phyloP scores from a whole-genome alignment of 2,329 filamentous ascomycete genomes.

The Monilinia fructigena region DNA sequence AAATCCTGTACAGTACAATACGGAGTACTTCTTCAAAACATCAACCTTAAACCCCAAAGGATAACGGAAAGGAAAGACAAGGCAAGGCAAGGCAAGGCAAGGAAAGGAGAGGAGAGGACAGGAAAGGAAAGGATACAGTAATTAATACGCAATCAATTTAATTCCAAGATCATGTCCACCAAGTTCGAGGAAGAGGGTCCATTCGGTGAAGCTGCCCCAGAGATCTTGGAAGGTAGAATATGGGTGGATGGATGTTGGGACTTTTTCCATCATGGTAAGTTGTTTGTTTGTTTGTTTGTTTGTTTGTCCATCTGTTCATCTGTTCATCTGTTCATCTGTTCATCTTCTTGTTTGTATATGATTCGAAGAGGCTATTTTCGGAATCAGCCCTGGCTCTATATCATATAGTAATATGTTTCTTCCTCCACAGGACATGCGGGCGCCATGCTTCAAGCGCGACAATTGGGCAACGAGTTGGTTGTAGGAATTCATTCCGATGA shows the following conservation, averaged over 20 bases:
- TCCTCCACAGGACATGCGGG: constrained; percentile 75
- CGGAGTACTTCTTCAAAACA: no score
- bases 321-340: no score
- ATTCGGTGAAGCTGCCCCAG: constrained; percentile 37
- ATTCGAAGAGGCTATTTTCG: neutral
- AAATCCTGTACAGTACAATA: no score
- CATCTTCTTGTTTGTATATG: neutral
- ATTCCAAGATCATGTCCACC: constrained; percentile 22
- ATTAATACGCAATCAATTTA: neutral
- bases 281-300: constrained; percentile 29
- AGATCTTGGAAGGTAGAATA: constrained; percentile 64
- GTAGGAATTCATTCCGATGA: constrained; percentile 96
- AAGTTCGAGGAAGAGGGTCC: constrained; percentile 32
- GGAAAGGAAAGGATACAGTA: no score
- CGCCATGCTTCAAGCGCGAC: constrained; percentile 92
- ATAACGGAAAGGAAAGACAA: no score
- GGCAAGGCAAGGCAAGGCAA: neutral
- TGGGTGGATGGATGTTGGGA: constrained; percentile 99
- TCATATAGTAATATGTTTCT: constrained; percentile 15
- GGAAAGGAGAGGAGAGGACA: no score
- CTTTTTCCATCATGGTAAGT: constrained; percentile 91
- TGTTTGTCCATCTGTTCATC: no score
- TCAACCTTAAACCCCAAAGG: no score
- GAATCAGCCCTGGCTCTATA: constrained; percentile 11
- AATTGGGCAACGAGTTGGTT: constrained; percentile 82